Conservation (phyloP, 495 filamentous ascomycete species). For the Trichoderma orchidacearum region DNA sequence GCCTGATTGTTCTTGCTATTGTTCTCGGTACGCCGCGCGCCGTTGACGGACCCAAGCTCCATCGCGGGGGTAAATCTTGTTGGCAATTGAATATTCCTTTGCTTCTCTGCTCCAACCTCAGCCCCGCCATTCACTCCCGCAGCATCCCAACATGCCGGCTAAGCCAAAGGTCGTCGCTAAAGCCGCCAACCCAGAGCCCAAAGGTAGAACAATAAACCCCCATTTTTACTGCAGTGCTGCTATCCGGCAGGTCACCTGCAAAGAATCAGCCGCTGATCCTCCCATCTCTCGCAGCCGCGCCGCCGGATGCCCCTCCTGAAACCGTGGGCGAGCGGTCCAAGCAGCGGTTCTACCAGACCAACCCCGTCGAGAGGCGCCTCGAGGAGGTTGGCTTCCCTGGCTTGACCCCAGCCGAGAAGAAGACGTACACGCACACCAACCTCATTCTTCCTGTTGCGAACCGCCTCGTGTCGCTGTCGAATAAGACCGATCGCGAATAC, state of each 20-base stretch:
- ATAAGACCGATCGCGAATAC: conserved; percentile 32
- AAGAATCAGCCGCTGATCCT: background rate
- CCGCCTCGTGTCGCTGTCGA: conserved; percentile 13
- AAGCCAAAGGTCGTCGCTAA: background rate
- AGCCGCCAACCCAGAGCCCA: conserved; percentile 2
- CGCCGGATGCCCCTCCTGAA: conserved; percentile 7
- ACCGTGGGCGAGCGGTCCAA: conserved; percentile 21
- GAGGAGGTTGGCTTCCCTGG: conserved; percentile 16
- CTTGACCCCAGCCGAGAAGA: conserved; percentile 22
- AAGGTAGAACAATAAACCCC: background rate
- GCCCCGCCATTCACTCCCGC: background rate
- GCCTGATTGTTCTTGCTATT: background rate
- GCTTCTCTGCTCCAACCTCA: no score
- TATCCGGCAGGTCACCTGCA: background rate
- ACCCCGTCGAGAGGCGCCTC: conserved; percentile 19
- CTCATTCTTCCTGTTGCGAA: conserved; percentile 15
- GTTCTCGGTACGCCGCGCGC: background rate
- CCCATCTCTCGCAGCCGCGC: background rate
- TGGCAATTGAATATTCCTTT: no score
- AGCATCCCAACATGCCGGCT: conserved; percentile 1
- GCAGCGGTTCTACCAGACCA: conserved; percentile 21
- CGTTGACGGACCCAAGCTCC: background rate
- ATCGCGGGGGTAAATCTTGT: background rate
- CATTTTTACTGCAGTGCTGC: background rate
- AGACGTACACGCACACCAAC: conserved; percentile 19